These are phyloP conservation scores for Lagerstroemia speciosa DNA, from an alignment of 345 rosid species.

Conservation along the genomic window DNA sequence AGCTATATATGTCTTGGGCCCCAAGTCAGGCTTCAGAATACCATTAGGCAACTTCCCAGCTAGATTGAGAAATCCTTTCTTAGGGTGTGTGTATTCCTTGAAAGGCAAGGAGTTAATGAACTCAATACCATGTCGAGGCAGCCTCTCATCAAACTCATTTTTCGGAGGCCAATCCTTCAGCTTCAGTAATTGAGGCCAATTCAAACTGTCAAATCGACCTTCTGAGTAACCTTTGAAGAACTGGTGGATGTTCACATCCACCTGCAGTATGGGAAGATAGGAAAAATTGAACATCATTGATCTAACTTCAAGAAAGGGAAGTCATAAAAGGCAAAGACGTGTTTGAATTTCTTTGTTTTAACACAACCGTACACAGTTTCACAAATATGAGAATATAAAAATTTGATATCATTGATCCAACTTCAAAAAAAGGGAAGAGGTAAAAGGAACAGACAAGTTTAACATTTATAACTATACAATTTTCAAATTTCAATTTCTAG, in stretches of 20 bases:
- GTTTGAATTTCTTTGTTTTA: neutral
- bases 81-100: constrained; percentile 41
- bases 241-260: constrained; percentile 34
- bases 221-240: constrained; percentile 36
- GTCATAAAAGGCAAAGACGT: too few species aligned
- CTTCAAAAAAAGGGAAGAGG: neutral
- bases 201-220: constrained; percentile 8
- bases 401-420: neutral
- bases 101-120: constrained; percentile 34
- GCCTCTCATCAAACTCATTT: constrained; percentile 26
- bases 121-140: constrained; percentile 47
- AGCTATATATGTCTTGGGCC: constrained; percentile 50
- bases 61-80: constrained; percentile 33
- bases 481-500: neutral
- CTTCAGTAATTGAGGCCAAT: constrained; percentile 45
- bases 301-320: neutral
- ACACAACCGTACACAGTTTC: neutral
- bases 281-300: neutral
- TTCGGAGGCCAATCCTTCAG: constrained; percentile 62
- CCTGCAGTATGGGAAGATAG: constrained; percentile 21
- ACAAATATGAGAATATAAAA: neutral
- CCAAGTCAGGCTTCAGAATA: constrained; percentile 44
- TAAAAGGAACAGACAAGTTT: too few species aligned
- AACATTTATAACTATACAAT: neutral
- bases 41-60: constrained; percentile 26